phyloP scores from a whole-genome alignment of 1,284 basidiomycete genomes.

The Apiotrichum brassicae region DNA sequence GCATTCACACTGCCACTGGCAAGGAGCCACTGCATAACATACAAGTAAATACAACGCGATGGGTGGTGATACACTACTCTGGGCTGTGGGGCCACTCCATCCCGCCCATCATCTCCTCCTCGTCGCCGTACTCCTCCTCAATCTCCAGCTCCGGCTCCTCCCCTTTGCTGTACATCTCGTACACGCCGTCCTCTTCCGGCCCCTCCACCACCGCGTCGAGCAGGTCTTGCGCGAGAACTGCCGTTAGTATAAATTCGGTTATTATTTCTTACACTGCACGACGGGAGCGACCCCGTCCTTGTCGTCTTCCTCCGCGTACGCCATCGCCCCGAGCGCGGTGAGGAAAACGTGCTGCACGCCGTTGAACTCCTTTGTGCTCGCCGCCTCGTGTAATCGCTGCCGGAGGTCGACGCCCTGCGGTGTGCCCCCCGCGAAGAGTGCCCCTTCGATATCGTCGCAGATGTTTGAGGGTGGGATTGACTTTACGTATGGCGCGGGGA shows the following conservation, averaged over 20 bases:
- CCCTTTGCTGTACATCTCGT: constrained; percentile 54
- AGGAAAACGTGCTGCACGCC: constrained; percentile 69
- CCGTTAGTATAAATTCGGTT: no score
- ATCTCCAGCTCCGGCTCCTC: not conserved
- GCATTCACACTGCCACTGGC: no score
- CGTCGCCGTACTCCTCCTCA: constrained; percentile 2
- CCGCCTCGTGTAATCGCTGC: constrained; percentile 17
- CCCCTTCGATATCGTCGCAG: constrained; percentile 3
- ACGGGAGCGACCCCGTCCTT: constrained; percentile 12
- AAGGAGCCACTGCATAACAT: no score
- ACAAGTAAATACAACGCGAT: no score
- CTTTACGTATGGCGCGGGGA: constrained; percentile 23
- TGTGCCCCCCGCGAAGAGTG: not conserved
- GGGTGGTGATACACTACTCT: no score
- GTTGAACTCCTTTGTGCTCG: constrained; percentile 51
- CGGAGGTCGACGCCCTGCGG: constrained; percentile 33
- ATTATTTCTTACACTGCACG: constrained; percentile 42
- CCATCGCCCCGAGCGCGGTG: constrained; percentile 65
- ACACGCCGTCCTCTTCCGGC: constrained; percentile 60
- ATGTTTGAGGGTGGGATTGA: not conserved
- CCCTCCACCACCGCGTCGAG: constrained; percentile 68
- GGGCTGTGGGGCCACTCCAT: not conserved
- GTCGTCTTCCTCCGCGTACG: constrained; percentile 57
- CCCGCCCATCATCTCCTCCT: constrained; percentile 1
- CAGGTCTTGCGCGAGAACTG: constrained; percentile 62